Conservation (phyloP, 73 alveolate genomes). For the Paramecium tetraurelia region DNA sequence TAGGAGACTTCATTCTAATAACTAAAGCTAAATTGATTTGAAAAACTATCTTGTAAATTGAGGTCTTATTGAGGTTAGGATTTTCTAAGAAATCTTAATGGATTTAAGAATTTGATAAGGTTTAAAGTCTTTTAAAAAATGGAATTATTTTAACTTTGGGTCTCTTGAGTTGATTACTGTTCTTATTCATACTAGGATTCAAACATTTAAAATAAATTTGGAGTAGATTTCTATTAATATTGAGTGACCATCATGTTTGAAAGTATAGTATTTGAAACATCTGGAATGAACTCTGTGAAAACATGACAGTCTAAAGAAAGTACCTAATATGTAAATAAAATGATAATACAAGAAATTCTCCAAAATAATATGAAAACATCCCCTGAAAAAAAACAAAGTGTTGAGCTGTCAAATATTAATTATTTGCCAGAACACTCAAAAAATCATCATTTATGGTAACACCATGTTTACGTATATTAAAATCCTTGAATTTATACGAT, state of each 20-base stretch:
- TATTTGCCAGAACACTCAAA: background rate
- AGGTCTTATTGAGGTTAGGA: background rate
- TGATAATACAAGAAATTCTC: background rate
- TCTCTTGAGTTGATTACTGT: background rate
- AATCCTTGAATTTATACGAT: background rate
- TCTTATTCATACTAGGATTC: background rate
- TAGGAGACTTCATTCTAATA: background rate
- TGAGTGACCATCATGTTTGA: background rate
- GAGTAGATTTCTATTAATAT: background rate
- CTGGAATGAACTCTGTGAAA: background rate
- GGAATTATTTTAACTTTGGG: background rate
- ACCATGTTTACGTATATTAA: background rate
- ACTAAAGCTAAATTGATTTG: background rate
- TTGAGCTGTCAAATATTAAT: background rate
- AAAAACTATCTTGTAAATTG: background rate
- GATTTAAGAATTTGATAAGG: background rate
- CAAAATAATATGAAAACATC: background rate
- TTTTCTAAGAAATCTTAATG: background rate
- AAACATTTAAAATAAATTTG: background rate
- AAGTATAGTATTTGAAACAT: background rate
- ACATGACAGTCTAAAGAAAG: background rate
- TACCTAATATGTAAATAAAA: background rate
- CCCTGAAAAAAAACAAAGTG: background rate
- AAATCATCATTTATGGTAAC: background rate
- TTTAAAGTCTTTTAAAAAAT: background rate